Base-by-base conservation (phyloP, 1,139 yeast species). In the Taiozyma sp. region DNA sequence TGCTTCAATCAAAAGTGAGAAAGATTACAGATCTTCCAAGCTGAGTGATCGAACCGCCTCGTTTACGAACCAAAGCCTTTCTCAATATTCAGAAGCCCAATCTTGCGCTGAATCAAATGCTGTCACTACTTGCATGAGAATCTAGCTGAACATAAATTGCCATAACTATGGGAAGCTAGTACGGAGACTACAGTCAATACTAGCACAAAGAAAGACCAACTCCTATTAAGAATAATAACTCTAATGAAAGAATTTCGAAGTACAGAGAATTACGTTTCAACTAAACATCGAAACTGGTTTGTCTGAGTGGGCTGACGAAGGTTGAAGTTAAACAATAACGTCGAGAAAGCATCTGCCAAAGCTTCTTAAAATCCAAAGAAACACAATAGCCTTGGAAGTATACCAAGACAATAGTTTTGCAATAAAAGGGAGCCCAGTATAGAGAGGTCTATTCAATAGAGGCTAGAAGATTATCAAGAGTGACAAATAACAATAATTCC, bases 221-320 rank as follows among this genome's bases (percentile, higher is more conserved):
- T 37, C 19, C 41, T 19, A 5, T 81, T 76, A 75, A 73, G 6
- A 62, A 71, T 5, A 72, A 77, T 3, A 79, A 75, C 55, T 71
- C 80, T 5, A 61, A 65, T 9, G 74, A 70, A 50, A 64, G 81
- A 50, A 75, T 79, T 40, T 58, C 62, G 10, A 65, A 71, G 46
- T 69, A 77, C 47, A 69, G 67, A 50, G 71, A 70, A 7, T 81
- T 82, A 0, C 66, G 75, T 44, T 70, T 43, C 83, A 78, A 57
- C 51, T 61, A 2, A 66, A 67, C 16, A 68, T 71, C 49, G 77
- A 75, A 37, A 69, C 80, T 0, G 82, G 82, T 1, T 64, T 79
- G 28, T 71, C 68, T 43, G 63, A 67, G n/a, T 79, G 83, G 83
- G 63, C 32, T 53, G 43, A 46, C 53, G 6, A 52, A 51, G 19